phyloP scores from a whole-genome alignment of 306 rosid genomes.

The Luffa aegyptiaca region DNA sequence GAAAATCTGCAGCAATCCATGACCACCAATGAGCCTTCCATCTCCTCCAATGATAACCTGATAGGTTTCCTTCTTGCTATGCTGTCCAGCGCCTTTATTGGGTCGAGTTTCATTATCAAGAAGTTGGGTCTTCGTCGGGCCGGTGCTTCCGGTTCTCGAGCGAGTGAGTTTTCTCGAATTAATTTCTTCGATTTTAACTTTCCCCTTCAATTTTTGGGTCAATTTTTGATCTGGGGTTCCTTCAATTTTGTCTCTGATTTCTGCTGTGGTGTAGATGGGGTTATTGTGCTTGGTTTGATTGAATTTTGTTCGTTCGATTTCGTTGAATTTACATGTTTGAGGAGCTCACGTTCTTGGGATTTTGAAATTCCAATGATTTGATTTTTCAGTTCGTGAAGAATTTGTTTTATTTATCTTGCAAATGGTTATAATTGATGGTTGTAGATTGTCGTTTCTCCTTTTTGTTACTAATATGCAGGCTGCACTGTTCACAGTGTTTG shows the following conservation, averaged over 20 bases:
- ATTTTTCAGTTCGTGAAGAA: background rate
- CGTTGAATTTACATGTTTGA: background rate
- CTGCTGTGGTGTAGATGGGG: background rate
- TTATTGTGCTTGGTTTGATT: background rate
- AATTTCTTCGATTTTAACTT: background rate
- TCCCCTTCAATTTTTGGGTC: background rate
- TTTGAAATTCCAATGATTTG: background rate
- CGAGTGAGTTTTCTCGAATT: conserved; percentile 22
- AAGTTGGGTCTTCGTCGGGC: conserved; percentile 79
- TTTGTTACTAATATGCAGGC: background rate
- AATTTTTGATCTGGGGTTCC: background rate
- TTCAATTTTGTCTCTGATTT: background rate
- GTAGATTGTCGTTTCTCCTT: background rate
- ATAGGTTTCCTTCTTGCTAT: conserved; percentile 61
- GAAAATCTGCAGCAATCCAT: conserved; percentile 15
- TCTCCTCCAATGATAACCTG: conserved; percentile 29
- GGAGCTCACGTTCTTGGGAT: background rate
- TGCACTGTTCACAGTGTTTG: background rate
- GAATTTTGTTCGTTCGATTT: background rate
- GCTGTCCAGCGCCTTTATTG: conserved; percentile 72
- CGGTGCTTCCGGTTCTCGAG: conserved; percentile 43
- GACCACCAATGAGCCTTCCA: conserved; percentile 12
- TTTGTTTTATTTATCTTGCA: background rate
- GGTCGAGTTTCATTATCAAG: conserved; percentile 83
- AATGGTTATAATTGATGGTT: background rate